Conservation (phyloP, 1,284 basidiomycete species). For the Ustilago sp. region DNA sequence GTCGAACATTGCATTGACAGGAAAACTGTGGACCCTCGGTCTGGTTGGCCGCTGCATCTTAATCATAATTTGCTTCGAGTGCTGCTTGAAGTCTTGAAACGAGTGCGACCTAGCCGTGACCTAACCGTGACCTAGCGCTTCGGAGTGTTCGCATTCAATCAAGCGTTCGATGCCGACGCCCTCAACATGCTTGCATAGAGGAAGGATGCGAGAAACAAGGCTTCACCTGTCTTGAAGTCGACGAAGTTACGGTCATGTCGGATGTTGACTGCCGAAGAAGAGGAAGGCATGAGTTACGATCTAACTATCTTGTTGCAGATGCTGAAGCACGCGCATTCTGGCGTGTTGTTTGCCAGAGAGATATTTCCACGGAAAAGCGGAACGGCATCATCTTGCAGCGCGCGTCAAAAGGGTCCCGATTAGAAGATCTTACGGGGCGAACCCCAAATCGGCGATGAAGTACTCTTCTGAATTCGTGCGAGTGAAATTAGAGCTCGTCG, state of each 20-base stretch:
- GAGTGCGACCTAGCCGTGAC: background rate
- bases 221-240: background rate
- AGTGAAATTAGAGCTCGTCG: conserved; percentile 10
- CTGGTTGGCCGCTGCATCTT: conserved; percentile 27
- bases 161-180: background rate
- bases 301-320: background rate
- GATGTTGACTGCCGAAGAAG: background rate
- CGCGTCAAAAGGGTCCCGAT: conserved; percentile 3
- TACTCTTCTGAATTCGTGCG: conserved; percentile 1
- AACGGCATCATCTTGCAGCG: conserved; percentile 38
- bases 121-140: background rate
- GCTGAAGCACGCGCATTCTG: conserved; percentile 6
- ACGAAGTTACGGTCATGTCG: background rate
- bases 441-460: conserved; percentile 7
- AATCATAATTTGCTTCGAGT: conserved; percentile 15
- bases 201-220: background rate
- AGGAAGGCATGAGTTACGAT: background rate
- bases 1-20: conserved; percentile 34
- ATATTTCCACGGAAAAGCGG: conserved; percentile 7
- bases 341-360: background rate
- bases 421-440: background rate
- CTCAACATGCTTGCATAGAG: background rate
- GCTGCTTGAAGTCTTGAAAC: background rate
- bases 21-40: conserved; percentile 32
- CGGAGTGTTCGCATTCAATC: background rate